These are phyloP conservation scores for Santalum album DNA, from an alignment of 164 flowering plant species.

Conservation along the genomic window DNA sequence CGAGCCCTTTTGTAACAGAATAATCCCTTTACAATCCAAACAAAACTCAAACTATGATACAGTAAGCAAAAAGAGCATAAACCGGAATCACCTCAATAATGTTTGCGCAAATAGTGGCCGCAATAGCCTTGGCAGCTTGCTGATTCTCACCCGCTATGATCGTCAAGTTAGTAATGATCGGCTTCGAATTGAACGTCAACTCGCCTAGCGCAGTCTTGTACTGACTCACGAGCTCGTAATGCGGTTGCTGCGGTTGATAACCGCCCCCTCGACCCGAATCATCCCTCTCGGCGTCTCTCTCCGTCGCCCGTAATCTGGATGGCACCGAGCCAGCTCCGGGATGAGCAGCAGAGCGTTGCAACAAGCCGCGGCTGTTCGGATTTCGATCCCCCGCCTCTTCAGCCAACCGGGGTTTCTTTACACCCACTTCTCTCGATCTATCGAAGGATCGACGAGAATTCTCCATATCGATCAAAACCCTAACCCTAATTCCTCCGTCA, in stretches of 20 bases:
- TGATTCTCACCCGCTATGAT: constrained; percentile 91
- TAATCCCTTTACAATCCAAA: not conserved
- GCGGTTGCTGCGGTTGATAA: constrained; percentile 31
- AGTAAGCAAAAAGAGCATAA: constrained; percentile 12
- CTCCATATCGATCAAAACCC: constrained; percentile 57
- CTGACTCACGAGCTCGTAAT: constrained; percentile 74
- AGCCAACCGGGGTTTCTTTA: constrained; percentile 60
- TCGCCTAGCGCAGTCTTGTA: constrained; percentile 81
- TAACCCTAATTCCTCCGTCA: constrained; percentile 13
- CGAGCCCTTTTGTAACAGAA: not conserved
- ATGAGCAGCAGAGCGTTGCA: constrained; percentile 22
- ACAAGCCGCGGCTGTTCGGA: constrained; percentile 21
- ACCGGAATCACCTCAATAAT: constrained; percentile 81
- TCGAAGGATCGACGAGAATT: constrained; percentile 73
- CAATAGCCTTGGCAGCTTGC: constrained; percentile 80
- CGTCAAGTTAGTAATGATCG: constrained; percentile 89
- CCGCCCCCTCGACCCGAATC: too few relatives aligned
- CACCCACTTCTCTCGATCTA: constrained; percentile 59
- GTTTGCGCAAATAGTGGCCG: constrained; percentile 55
- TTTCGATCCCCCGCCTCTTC: constrained; percentile 28
- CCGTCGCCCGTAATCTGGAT: constrained; percentile 24
- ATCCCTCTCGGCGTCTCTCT: constrained; percentile 29
- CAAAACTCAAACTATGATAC: constrained; percentile 10
- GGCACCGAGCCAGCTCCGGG: constrained; percentile 4
- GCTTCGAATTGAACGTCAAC: constrained; percentile 91